Base-by-base conservation (phyloP, 108 stramenopile species). In the Cyclostephanos tholiformis region DNA sequence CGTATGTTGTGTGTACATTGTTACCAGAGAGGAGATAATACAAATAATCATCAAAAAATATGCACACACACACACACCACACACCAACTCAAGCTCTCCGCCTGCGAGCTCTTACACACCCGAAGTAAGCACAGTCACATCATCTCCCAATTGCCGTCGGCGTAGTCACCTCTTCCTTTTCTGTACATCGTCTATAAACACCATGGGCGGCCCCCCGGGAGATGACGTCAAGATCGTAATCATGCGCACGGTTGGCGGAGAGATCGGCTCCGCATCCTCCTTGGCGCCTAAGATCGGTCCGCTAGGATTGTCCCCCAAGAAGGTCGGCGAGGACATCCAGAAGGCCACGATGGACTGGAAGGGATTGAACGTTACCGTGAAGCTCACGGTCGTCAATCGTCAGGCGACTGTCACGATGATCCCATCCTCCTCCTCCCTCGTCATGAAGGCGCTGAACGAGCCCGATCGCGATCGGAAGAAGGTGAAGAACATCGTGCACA, bases 261-360 rank as follows among this genome's bases (percentile, higher is more conserved):
- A 99, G 86, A 81, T 98, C 67, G 98, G 92, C 75, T 84, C 97
- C 43, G 97, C 99, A 59, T 97, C 99, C 61, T 91, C 97, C 49
- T 95, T 99, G 69, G 99, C 99, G 41, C 99, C 99, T 86, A 99
- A 99, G 91, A 95, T 99, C 58, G 99, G 99, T 86, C 98, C 99
- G 63, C 98, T 99, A 39, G 99, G 99, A 85, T 85, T 99, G 48
- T 98, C 98, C 65, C 99, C 99, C 82, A 99, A 99, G 92, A 99
- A 99, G 87, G 97, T 99, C 50, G 99, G 99, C 69, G 99, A 99
- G 83, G 99, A 99, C 89, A 99, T 99, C 90, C 93, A 96, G 86
- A 98, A 97, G 89, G 97, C 97, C 73, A 99, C 99, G 78, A 94
- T 93, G 97, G 99, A 99, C 91, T 99, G 99, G 99, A 99, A 99